Evolutionary conservation across 768 basidiomycete species (phyloP).

Genomic region (Termitomyces eurrhizus): DNA sequence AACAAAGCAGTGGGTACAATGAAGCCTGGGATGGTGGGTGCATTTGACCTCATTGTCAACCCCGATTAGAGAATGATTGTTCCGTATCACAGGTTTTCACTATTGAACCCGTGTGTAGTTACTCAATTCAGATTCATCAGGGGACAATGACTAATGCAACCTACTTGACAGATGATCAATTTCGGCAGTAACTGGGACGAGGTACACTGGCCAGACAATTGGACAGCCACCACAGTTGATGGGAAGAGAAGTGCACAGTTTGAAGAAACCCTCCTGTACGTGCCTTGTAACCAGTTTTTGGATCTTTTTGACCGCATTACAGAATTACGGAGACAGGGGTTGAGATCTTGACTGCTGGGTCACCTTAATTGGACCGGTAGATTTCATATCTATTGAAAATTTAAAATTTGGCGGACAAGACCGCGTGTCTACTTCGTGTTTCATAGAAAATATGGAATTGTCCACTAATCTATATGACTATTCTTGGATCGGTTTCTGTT

Average conservation of each 20-base stretch:
- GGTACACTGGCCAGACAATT: conserved; percentile 90
- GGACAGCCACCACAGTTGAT: conserved; percentile 93
- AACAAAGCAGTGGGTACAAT: conserved; percentile 91
- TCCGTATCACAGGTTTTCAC: conserved; percentile 49
- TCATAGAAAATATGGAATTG: background rate
- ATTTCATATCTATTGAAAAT: background rate
- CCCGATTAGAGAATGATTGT: background rate
- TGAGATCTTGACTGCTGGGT: conserved; percentile 72
- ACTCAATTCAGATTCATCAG: no score
- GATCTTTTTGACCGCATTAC: conserved; percentile 4
- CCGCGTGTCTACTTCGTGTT: background rate
- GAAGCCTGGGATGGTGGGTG: conserved; percentile 87
- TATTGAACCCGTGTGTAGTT: conserved; percentile 65
- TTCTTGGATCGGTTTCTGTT: conserved; percentile 27
- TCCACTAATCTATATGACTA: conserved; percentile 16
- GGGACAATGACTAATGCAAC: background rate
- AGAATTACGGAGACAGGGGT: conserved; percentile 92
- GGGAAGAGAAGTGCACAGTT: conserved; percentile 94
- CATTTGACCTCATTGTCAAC: background rate
- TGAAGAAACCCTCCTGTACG: conserved; percentile 93
- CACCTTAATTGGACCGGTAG: conserved; percentile 5
- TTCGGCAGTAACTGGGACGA: conserved; percentile 73
- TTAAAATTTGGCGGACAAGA: background rate
- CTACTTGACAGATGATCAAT: conserved; percentile 78
- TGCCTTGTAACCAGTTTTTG: conserved; percentile 14